Conservation (phyloP, 805 yeast genomes). For the Saccharomycopsis oosterbeekiorum region DNA sequence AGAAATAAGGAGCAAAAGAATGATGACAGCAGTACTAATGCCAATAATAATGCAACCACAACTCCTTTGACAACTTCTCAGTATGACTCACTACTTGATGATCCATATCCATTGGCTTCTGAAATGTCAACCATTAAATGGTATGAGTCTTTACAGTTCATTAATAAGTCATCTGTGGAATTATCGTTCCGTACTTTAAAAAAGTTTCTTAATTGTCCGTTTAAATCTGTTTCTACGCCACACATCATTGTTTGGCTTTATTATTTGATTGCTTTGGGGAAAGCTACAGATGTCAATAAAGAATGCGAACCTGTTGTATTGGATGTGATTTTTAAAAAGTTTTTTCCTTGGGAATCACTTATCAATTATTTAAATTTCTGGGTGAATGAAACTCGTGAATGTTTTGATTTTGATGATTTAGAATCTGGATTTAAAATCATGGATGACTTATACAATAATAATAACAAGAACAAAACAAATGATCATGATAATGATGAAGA, state of each 20-base stretch:
- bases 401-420: constrained; percentile 19
- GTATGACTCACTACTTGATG: constrained; percentile 15
- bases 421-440: constrained; percentile 14
- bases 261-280: constrained; percentile 55
- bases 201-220: constrained; percentile 61
- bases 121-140: constrained; percentile 35
- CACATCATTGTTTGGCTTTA: constrained; percentile 73
- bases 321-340: constrained; percentile 39
- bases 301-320: constrained; percentile 35
- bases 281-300: constrained; percentile 39
- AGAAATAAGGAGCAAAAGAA: background rate
- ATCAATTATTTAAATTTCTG: constrained; percentile 49
- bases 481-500: constrained; percentile 2
- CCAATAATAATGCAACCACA: background rate
- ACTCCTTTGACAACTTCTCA: constrained; percentile 1
- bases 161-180: constrained; percentile 57
- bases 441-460: constrained; percentile 1
- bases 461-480: background rate
- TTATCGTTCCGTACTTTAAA: constrained; percentile 58
- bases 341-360: constrained; percentile 62
- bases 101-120: constrained; percentile 21
- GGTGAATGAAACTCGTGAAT: constrained; percentile 20
- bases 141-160: constrained; percentile 44
- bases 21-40: constrained; percentile 11
- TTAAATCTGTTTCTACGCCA: constrained; percentile 53